Base-by-base conservation (phyloP, 164 flowering plant genomes). In the Cinnamomum chago region DNA sequence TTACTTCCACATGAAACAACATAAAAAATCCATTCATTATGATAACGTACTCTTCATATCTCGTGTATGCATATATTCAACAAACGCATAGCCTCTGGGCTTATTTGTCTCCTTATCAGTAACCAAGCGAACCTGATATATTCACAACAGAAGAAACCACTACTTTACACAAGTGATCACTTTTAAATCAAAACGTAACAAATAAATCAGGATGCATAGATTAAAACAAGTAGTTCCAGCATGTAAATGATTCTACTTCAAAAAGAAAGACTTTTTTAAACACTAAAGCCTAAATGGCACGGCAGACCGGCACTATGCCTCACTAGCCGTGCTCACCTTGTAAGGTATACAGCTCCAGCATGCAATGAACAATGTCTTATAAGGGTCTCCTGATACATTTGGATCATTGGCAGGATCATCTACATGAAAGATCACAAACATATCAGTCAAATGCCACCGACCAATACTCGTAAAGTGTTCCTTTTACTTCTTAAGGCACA, bases 281-380 rank as follows among this genome's bases (percentile, higher is more conserved):
- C 75, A 52, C 28, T 73, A 78, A 82, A 82, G 83, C 87, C 94
- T 83, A 81, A 84, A 85, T 81, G 92, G 99, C 98, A 93, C 97
- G 97, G 97, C 95, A 90, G 87, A 83, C 86, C 87, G 97, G 98
- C 97, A 85, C 84, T 88, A 88, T 82, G 93, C 98, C 97, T 87
- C 80, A 85, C 86, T 87, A 90, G 97, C 97, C 97, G 95, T 92
- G 97, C 97, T 91, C 99, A 93, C 99, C 99, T 95, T 95, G 86
- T 67, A 85, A 80, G 84, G 83, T 70, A 89, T 74, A 87, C 80
- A 84, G 91, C 95, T 86, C 80, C 90, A 78, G 81, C 87, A 84
- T 70, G 88, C 92, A 20, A 96, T 95, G 81, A 96, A 96, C 79
- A 96, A 72, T 33, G 99, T 96, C 85, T 96, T 96, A 85, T 94